Conservation (phyloP, 805 yeast genomes). For the Candida silvicultrix region DNA sequence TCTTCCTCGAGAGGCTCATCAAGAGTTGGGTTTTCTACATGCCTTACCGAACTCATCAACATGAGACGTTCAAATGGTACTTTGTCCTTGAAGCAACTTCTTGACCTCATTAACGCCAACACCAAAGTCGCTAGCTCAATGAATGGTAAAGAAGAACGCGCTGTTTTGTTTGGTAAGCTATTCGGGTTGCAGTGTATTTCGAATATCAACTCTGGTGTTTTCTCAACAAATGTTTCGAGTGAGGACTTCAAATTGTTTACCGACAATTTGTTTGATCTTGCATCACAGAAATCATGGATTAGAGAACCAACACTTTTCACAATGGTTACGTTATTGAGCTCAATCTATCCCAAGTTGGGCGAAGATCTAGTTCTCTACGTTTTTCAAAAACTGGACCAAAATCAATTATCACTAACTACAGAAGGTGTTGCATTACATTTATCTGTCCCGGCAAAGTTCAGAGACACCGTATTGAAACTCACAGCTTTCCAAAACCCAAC, state of each 20-base stretch:
- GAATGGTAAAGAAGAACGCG: constrained; percentile 81
- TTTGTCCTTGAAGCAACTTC: constrained; percentile 33
- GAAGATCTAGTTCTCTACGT: constrained; percentile 21
- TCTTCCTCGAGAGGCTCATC: constrained; percentile 80
- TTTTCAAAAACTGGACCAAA: constrained; percentile 40
- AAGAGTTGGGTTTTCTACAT: constrained; percentile 82
- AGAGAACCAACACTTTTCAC: constrained; percentile 77
- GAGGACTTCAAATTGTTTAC: constrained; percentile 36
- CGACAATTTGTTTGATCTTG: constrained; percentile 45
- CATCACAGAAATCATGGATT: constrained; percentile 73
- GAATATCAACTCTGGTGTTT: constrained; percentile 28
- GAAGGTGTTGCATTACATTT: constrained; percentile 79
- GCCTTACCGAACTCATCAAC: constrained; percentile 62
- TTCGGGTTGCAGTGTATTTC: constrained; percentile 78
- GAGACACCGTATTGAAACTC: constrained; percentile 5
- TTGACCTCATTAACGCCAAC: constrained; percentile 28
- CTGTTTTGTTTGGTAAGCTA: constrained; percentile 71
- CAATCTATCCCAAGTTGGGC: constrained; percentile 16
- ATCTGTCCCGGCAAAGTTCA: constrained; percentile 32
- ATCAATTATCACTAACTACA: constrained; percentile 54
- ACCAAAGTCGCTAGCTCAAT: constrained; percentile 34
- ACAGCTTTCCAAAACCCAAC: constrained; percentile 15
- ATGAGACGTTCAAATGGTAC: constrained; percentile 24
- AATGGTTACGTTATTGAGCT: constrained; percentile 46
- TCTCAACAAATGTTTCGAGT: constrained; percentile 9